Percentiles rank a stretch among this genome's conserved stretches.
Evolutionary conservation across 2,329 filamentous ascomycete species (phyloP).

Genomic region (Beauveria rudraprayagi): DNA sequence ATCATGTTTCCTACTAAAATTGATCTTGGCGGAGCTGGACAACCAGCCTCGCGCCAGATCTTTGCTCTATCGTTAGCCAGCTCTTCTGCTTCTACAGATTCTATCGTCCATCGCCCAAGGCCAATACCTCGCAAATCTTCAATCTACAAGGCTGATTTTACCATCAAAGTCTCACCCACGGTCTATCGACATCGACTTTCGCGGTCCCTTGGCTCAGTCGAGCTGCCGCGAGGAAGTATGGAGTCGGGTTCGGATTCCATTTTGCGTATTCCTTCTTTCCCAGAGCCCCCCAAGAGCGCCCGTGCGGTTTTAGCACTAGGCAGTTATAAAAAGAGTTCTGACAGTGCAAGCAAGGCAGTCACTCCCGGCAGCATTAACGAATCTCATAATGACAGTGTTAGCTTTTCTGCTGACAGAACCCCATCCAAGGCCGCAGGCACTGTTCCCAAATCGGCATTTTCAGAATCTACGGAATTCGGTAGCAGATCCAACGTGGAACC

Average conservation of each 20-base stretch:
- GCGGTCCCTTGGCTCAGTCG: slow-evolving; percentile 41
- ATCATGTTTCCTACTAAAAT: neutral
- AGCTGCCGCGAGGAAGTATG: slow-evolving; percentile 38
- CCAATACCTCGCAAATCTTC: slow-evolving; percentile 44
- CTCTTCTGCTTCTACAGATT: slow-evolving; percentile 18
- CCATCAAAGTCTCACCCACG: slow-evolving; percentile 34
- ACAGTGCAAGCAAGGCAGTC: neutral
- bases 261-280: slow-evolving; percentile 44
- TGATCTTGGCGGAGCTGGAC: slow-evolving; percentile 7
- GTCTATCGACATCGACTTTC: slow-evolving; percentile 38
- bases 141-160: slow-evolving; percentile 39
- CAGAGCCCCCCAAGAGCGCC: slow-evolving; percentile 36
- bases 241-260: slow-evolving; percentile 37
- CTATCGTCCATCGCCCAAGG: slow-evolving; percentile 46
- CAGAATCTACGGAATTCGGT: slow-evolving; percentile 2
- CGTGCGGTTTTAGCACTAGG: slow-evolving; percentile 14
- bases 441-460: neutral
- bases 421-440: neutral
- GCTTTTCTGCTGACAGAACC: neutral
- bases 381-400: neutral
- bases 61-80: neutral
- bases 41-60: neutral
- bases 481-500: neutral
- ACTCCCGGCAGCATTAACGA: neutral
- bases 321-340: neutral